Evolutionary conservation across 2,329 filamentous ascomycete genomes (phyloP), one percentile per base, ranked within the genome.

Genomic region (Chaetomium sp.): DNA sequence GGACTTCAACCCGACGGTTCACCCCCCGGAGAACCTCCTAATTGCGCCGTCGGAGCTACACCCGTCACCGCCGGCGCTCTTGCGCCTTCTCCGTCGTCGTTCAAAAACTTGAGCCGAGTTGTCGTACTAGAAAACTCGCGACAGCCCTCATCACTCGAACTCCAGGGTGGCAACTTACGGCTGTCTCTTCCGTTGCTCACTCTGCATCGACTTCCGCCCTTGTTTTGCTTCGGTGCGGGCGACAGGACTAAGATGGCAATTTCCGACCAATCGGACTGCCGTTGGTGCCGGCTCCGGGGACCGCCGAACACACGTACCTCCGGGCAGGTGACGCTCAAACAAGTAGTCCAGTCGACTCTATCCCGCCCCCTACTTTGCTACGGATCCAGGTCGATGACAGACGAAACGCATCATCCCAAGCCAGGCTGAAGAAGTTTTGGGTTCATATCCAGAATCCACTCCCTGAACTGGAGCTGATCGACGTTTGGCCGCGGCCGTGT

Each of bases 371-470:
- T 36, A 42, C 37, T 14, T n/a, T 45, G 12, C 8, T 54, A 9
- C 42, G 44, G 11, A 44, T 57, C 8, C 52, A 54, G 27, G 42
- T 57, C 11, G 55, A 54, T 12, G 48, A 12, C 33, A 42, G 43
- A 8, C 52, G 38, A n/a, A 38, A 52, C 19, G 9, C 46, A 34
- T 5, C 35, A 6, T n/a, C 14, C 5, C 19, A 36, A 12, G 32
- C 12, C 3, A 27, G 19, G 19, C 19, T n/a, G 2, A 36, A 32
- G 5, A 6, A 38, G 10, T 54, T 38, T 14, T 52, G 48, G 48
- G 48, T 57, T 38, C 55, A 57, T n/a, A 54, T 52, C 10, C 55
- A 45, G 11, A 57, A 57, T 3, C 49, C 46, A 9, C 33, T 45
- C 6, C 49, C 55, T 7, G 6, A 14, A 32, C 27, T 57, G 40